Percentiles rank a stretch among this genome's conserved stretches.
These are phyloP conservation scores for Colletotrichum australisinense DNA, from an alignment of 2,329 filamentous ascomycete genomes.

Conservation along the genomic window DNA sequence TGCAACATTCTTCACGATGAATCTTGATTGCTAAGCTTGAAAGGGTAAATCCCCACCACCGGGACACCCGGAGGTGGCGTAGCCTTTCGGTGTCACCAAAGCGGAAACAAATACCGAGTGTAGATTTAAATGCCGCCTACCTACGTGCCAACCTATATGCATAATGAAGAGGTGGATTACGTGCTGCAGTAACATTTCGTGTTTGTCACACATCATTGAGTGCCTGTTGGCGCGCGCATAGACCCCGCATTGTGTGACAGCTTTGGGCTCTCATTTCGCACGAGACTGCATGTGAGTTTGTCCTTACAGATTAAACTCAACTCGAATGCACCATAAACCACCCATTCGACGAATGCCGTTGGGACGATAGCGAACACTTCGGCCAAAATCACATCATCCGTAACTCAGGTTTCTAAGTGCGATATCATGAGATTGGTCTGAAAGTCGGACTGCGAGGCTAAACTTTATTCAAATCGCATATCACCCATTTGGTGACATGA, in stretches of 20 bases:
- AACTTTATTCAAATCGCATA: too few relatives aligned
- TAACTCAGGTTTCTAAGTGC: too few relatives aligned
- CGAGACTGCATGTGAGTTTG: background rate
- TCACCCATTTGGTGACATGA: too few relatives aligned
- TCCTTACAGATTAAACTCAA: background rate
- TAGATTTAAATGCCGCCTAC: background rate
- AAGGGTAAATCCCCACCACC: constrained; percentile 36
- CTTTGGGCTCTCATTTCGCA: background rate
- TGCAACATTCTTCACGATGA: background rate
- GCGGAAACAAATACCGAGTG: background rate
- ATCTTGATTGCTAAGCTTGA: background rate
- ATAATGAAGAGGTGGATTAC: background rate
- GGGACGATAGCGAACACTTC: too few relatives aligned
- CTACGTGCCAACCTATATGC: background rate
- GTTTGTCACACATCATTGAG: background rate
- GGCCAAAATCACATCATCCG: too few relatives aligned
- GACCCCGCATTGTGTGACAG: background rate
- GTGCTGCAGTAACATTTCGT: background rate
- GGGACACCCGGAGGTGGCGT: background rate
- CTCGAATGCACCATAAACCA: background rate
- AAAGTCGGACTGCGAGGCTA: too few relatives aligned
- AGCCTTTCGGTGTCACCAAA: background rate
- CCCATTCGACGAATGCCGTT: too few relatives aligned
- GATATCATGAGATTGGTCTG: too few relatives aligned
- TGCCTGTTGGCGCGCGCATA: background rate